Evolutionary conservation across 2,329 filamentous ascomycete genomes (phyloP), one percentile per base, ranked within the genome.

Genomic region (Xylaria sp.): DNA sequence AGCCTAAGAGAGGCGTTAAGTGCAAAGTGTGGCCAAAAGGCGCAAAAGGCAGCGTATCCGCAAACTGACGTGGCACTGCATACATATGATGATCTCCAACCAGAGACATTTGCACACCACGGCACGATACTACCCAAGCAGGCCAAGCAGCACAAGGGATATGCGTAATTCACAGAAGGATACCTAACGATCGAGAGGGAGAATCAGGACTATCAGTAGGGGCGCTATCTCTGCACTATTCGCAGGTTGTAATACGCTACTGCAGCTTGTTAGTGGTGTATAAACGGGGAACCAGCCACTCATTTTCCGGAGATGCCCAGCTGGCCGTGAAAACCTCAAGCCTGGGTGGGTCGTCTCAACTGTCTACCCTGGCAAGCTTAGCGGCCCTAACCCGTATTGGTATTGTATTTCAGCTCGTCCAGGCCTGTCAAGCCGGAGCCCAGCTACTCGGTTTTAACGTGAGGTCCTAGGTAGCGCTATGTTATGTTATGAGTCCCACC

Each of bases 41-140:
- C n/a, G 31, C n/a, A 25, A 31, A 54, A 54, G 15, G 12, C 25
- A 66, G 59, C 55, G 54, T 59, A 63, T 28, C 55, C 56, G 56
- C 68, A 39, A 61, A 62, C 51, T 65, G 65, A 70, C 68, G 68
- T 70, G 68, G 68, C 68, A 68, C 60, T 57, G 56, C 61, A 62
- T 62, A 54, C 34, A 37, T 37, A 37, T 37, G 25, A 28, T 54
- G 50, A 20, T 6, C 60, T 44, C 39, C 52, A 58, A 18, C 51
- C 52, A 62, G 8, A 55, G 25, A 67, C 39, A 23, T 46, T 31
- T 25, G 28, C 23, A 60, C 48, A 50, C 28, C 52, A 55, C 25
- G 60, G 28, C 54, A 51, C n/a, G 41, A 34, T 20, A 54, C 50
- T 28, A 28, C 5, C 28, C 28, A 28, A 28, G 28, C 28, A 28